phyloP scores from a whole-genome alignment of 441 rosid genomes.

The Isatis lusitanica region DNA sequence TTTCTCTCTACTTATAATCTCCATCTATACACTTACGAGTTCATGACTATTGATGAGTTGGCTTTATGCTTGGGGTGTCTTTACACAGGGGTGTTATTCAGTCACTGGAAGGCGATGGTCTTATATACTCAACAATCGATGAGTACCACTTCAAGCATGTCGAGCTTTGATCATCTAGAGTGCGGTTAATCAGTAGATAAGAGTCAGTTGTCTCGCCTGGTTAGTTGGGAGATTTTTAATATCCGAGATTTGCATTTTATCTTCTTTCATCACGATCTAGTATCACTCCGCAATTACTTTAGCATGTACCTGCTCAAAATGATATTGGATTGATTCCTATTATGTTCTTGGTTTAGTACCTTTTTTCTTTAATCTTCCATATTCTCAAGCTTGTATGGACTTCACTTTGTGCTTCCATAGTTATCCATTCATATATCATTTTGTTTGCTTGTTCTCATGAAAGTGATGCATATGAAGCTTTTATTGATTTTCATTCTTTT shows the following conservation, averaged over 20 bases:
- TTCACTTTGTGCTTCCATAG: no score
- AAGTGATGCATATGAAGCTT: no score
- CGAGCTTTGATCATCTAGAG: slow-evolving; percentile 37
- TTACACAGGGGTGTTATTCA: slow-evolving; percentile 62
- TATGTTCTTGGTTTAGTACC: not conserved
- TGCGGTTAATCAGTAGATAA: slow-evolving; percentile 3
- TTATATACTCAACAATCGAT: slow-evolving; percentile 87
- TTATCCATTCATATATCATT: no score
- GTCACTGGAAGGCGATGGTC: slow-evolving; percentile 82
- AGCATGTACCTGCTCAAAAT: not conserved
- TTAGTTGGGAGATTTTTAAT: not conserved
- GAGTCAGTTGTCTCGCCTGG: not conserved
- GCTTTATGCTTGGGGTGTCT: not conserved
- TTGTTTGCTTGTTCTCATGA: no score
- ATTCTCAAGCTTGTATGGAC: not conserved
- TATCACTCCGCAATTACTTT: not conserved
- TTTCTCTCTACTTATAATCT: not conserved
- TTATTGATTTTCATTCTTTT: no score
- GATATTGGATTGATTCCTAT: not conserved
- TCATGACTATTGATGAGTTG: not conserved
- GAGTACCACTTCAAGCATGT: slow-evolving; percentile 89
- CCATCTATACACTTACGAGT: not conserved
- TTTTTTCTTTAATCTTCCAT: not conserved
- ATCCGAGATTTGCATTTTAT: not conserved
- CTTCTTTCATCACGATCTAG: not conserved